phyloP scores from a whole-genome alignment of 306 rosid species.

The Trifolium subterraneum region DNA sequence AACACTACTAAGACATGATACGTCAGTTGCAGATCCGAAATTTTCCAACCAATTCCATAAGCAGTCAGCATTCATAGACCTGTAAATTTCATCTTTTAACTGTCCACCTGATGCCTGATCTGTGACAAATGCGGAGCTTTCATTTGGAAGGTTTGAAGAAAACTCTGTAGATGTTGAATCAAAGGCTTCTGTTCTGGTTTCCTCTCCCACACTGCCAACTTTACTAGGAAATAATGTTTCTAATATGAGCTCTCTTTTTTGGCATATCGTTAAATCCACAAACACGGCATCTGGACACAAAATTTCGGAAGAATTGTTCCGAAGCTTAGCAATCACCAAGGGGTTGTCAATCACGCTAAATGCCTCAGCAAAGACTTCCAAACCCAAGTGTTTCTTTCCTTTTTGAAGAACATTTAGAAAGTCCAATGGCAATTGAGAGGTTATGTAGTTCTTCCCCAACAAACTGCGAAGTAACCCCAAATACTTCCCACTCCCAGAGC shows the following conservation, averaged over 20 bases:
- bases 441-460: slow-evolving; percentile 34
- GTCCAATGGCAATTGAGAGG: slow-evolving; percentile 42
- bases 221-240: slow-evolving; percentile 41
- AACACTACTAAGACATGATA: background rate
- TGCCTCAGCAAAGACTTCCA: slow-evolving; percentile 53
- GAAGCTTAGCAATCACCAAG: slow-evolving; percentile 51
- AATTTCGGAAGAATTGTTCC: slow-evolving; percentile 10
- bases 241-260: slow-evolving; percentile 33
- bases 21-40: background rate
- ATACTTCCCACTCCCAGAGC: slow-evolving; percentile 36
- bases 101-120: background rate
- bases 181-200: slow-evolving; percentile 18
- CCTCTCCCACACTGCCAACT: background rate
- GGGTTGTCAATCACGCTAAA: slow-evolving; percentile 54
- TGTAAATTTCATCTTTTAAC: background rate
- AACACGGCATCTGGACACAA: slow-evolving; percentile 45
- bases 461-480: slow-evolving; percentile 18
- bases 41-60: slow-evolving; percentile 42
- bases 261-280: slow-evolving; percentile 45
- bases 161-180: background rate
- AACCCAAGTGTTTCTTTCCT: slow-evolving; percentile 10
- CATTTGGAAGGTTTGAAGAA: background rate
- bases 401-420: slow-evolving; percentile 44
- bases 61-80: background rate
- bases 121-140: background rate